Evolutionary conservation across 148 eudicot genomes (phyloP).

Genomic region (Simmondsia chinensis): DNA sequence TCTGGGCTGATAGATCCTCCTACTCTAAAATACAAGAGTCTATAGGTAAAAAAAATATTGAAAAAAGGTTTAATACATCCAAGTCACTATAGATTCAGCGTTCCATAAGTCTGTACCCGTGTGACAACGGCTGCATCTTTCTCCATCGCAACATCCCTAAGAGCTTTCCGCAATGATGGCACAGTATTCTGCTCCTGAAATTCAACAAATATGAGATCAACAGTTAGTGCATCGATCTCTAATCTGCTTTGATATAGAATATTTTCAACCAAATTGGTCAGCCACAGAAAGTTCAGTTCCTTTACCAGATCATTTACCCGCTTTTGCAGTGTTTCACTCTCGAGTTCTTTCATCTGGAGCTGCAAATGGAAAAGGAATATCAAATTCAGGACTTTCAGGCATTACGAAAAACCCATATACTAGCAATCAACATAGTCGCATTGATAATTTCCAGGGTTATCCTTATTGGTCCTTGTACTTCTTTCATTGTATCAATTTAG

Average conservation of each 20-base stretch:
- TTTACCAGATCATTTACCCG: constrained; percentile 80
- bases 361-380: constrained; percentile 19
- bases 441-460: no score
- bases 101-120: constrained; percentile 35
- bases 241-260: background rate
- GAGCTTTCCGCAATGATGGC: constrained; percentile 87
- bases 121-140: constrained; percentile 99
- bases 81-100: background rate
- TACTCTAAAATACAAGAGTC: constrained; percentile 31
- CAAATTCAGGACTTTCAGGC: background rate
- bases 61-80: background rate
- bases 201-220: background rate
- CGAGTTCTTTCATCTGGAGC: constrained; percentile 59
- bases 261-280: background rate
- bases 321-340: constrained; percentile 44
- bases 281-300: background rate
- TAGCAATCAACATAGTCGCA: no score
- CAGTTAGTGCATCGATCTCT: background rate
- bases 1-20: constrained; percentile 94
- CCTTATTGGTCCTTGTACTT: no score
- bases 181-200: constrained; percentile 73
- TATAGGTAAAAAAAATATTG: constrained; percentile 6
- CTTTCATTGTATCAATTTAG: no score
- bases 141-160: constrained; percentile 95
- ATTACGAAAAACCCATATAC: no score